These are phyloP conservation scores for Citrus trifoliata DNA, from an alignment of 345 rosid genomes.

Conservation along the genomic window DNA sequence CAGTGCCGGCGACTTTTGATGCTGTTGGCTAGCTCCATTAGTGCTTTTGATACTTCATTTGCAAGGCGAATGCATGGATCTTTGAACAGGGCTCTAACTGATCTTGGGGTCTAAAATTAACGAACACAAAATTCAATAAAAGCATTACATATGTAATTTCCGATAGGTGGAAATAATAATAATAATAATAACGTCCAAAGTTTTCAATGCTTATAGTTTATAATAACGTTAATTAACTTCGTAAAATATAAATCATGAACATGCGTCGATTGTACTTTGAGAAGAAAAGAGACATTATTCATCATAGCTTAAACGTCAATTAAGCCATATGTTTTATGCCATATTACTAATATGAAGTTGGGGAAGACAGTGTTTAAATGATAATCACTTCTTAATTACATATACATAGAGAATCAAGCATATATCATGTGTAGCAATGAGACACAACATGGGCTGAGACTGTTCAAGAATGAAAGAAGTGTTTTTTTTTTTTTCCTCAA, in stretches of 20 bases:
- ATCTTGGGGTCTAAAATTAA: conserved; percentile 53
- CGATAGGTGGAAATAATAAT: not conserved
- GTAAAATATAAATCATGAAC: no score
- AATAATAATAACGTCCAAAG: no score
- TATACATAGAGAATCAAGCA: not conserved
- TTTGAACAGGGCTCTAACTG: conserved; percentile 64
- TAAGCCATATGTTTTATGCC: no score
- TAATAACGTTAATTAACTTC: no score
- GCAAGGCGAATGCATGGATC: conserved; percentile 75
- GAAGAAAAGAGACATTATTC: no score
- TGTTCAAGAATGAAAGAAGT: no score
- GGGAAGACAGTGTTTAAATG: not conserved
- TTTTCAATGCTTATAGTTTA: no score
- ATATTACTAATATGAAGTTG: not conserved
- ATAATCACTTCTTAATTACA: not conserved
- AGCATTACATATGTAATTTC: not conserved
- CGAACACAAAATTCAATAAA: not conserved
- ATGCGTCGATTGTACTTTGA: no score
- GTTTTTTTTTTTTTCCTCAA: no score
- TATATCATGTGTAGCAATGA: not conserved
- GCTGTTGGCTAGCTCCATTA: conserved; percentile 60
- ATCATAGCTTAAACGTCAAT: no score
- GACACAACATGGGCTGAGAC: not conserved
- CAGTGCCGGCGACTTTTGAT: conserved; percentile 61
- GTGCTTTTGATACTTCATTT: conserved; percentile 56